These are phyloP conservation scores for Fusarium sarcochroum DNA, from an alignment of 2,329 filamentous ascomycete genomes.

Conservation along the genomic window DNA sequence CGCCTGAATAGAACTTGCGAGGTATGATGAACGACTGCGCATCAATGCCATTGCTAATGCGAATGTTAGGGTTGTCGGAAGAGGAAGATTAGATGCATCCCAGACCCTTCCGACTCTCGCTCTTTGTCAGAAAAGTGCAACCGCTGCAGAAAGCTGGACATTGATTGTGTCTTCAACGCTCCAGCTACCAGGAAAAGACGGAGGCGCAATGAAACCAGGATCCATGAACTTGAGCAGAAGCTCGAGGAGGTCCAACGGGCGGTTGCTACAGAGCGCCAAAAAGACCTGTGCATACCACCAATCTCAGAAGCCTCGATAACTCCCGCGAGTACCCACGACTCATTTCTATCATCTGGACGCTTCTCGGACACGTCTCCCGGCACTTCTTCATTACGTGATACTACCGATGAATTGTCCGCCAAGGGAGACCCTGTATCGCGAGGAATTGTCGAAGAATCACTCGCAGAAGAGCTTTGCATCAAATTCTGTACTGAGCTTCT, in stretches of 20 bases:
- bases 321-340: neutral
- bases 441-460: conserved; percentile 6
- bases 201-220: conserved; percentile 27
- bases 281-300: neutral
- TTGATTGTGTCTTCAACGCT: conserved; percentile 23
- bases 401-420: neutral
- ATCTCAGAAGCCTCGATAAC: neutral
- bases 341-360: neutral
- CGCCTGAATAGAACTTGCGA: conserved; percentile 15
- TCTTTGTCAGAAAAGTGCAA: conserved; percentile 5
- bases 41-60: neutral
- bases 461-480: conserved; percentile 12
- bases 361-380: neutral
- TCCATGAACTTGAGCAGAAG: conserved; percentile 28
- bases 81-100: conserved; percentile 22
- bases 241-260: conserved; percentile 16
- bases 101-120: conserved; percentile 3
- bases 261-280: neutral
- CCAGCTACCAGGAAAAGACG: conserved; percentile 25
- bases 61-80: conserved; percentile 10
- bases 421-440: conserved; percentile 12
- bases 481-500: conserved; percentile 13
- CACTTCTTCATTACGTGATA: neutral
- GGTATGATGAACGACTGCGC: neutral
- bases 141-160: conserved; percentile 20